These are phyloP conservation scores for Penicillium soppii DNA, from an alignment of 495 filamentous ascomycete genomes.

Conservation along the genomic window DNA sequence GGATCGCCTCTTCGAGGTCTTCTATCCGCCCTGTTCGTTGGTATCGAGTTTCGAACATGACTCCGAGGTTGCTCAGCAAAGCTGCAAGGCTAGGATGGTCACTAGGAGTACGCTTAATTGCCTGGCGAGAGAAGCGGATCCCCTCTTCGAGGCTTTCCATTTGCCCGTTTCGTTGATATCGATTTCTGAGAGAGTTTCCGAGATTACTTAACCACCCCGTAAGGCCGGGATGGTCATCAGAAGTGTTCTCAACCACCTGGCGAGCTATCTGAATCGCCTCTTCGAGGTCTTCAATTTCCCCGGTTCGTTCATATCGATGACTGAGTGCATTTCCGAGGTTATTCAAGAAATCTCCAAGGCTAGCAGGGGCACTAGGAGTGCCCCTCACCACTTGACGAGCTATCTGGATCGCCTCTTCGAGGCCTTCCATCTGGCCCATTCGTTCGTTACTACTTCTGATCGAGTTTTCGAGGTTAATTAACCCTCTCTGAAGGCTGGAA, in stretches of 20 bases:
- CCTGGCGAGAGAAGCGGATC: not conserved
- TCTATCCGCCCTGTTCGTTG: not conserved
- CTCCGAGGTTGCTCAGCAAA: conserved; percentile 12
- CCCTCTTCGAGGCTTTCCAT: not conserved
- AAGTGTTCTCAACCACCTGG: conserved; percentile 12
- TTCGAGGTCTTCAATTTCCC: conserved; percentile 14
- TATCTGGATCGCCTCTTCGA: not conserved
- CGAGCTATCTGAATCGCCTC: conserved; percentile 12
- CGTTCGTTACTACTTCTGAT: not conserved
- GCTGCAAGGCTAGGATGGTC: not conserved
- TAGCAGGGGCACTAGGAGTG: not conserved
- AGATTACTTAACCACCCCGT: not conserved
- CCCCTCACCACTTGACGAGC: conserved; percentile 4
- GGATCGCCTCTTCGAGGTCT: not conserved
- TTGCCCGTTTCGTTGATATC: not conserved
- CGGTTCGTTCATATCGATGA: conserved; percentile 10
- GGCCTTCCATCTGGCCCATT: not conserved
- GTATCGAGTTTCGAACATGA: not conserved
- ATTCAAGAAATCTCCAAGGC: not conserved
- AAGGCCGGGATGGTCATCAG: conserved; percentile 11
- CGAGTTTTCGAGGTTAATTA: not conserved
- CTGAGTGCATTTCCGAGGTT: conserved; percentile 12
- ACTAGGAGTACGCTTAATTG: not conserved
- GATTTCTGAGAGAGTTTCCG: not conserved
- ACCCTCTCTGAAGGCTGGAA: not conserved